phyloP scores from a whole-genome alignment of 208 protist species.

The Crithidia brevicula region DNA sequence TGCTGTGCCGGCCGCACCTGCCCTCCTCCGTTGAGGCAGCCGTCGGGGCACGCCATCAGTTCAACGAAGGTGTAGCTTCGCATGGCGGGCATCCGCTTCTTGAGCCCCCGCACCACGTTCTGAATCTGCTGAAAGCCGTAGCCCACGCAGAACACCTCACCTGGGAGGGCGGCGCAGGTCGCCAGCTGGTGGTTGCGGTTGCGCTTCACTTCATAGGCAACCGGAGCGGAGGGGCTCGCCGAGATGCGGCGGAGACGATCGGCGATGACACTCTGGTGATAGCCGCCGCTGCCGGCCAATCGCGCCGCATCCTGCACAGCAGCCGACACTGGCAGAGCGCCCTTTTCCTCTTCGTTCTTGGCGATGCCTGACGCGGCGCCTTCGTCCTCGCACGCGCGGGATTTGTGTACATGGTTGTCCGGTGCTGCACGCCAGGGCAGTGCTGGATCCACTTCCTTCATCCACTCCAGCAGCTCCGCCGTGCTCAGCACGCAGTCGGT shows the following conservation, averaged over 20 bases:
- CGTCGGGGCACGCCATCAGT: slow-evolving; percentile 97
- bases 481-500: slow-evolving; percentile 98
- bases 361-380: too few relatives aligned
- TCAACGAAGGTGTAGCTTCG: slow-evolving; percentile 94
- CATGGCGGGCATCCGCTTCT: slow-evolving; percentile 59
- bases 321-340: neutral
- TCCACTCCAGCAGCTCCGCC: slow-evolving; percentile 91
- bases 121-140: slow-evolving; percentile 99
- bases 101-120: slow-evolving; percentile 96
- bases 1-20: slow-evolving; percentile 62
- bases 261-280: slow-evolving; percentile 53
- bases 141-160: slow-evolving; percentile 78
- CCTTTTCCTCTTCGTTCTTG: slow-evolving; percentile 4
- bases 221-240: neutral
- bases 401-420: slow-evolving; percentile 21
- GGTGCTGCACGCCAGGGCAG: slow-evolving; percentile 54
- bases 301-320: slow-evolving; percentile 20
- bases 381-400: too few relatives aligned
- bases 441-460: slow-evolving; percentile 57
- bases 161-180: slow-evolving; percentile 37
- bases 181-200: slow-evolving; percentile 76
- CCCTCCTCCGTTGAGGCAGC: slow-evolving; percentile 98
- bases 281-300: slow-evolving; percentile 77
- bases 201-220: slow-evolving; percentile 59
- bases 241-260: neutral